A percentile compares a stretch with the other conserved stretches of the same genome.
Evolutionary conservation across 1,284 basidiomycete species (phyloP).

Genomic region (Afroboletus lepidellus): DNA sequence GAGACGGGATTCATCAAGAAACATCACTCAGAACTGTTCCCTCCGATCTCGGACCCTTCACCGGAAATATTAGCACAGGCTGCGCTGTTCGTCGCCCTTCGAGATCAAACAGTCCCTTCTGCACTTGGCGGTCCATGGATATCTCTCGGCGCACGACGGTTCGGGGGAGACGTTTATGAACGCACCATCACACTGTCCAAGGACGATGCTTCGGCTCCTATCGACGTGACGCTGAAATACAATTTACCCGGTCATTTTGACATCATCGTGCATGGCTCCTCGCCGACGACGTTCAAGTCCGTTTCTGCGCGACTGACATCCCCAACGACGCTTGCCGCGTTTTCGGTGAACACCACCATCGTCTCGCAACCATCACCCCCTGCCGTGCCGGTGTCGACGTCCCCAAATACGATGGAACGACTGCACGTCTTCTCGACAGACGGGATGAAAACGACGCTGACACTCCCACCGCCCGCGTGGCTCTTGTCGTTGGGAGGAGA

Average conservation of each 20-base stretch:
- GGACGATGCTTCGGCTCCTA: slow-evolving; percentile 44
- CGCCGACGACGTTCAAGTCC: slow-evolving; percentile 43
- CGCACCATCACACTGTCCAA: slow-evolving; percentile 57
- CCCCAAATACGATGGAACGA: slow-evolving; percentile 58
- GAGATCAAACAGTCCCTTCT: slow-evolving; percentile 48
- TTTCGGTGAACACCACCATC: slow-evolving; percentile 56
- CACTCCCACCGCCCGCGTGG: slow-evolving; percentile 66
- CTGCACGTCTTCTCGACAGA: slow-evolving; percentile 63
- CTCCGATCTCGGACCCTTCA: slow-evolving; percentile 53
- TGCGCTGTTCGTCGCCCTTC: slow-evolving; percentile 71
- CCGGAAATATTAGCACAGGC: slow-evolving; percentile 73
- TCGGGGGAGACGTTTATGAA: slow-evolving; percentile 70
- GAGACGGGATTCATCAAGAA: slow-evolving; percentile 95
- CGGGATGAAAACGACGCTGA: slow-evolving; percentile 58
- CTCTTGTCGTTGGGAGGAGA: slow-evolving; percentile 60
- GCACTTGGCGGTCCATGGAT: slow-evolving; percentile 55
- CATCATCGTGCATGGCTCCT: slow-evolving; percentile 45
- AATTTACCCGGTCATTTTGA: slow-evolving; percentile 48
- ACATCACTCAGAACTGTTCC: slow-evolving; percentile 78
- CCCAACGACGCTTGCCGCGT: slow-evolving; percentile 48
- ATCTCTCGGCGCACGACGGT: slow-evolving; percentile 66
- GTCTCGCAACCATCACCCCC: slow-evolving; percentile 65
- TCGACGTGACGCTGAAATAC: slow-evolving; percentile 49
- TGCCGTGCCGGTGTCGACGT: slow-evolving; percentile 48
- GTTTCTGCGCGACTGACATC: slow-evolving; percentile 56